Conservation (phyloP, 1,284 basidiomycete species). For the Cryptococcus hybrid region DNA sequence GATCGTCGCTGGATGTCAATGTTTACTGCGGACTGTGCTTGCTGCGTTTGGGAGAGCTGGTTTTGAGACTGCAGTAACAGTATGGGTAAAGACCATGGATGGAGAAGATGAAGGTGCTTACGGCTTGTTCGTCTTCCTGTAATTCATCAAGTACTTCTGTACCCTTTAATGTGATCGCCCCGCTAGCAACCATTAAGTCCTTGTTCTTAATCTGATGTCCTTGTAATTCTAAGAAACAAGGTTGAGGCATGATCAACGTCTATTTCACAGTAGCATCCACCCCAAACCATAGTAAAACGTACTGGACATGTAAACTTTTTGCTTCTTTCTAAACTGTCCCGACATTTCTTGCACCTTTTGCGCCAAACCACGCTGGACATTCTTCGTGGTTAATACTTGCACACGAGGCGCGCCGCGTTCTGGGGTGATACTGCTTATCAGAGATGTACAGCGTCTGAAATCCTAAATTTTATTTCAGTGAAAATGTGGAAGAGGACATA, state of each 20-base stretch:
- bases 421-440: conserved; percentile 59
- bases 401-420: conserved; percentile 52
- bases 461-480: conserved; percentile 57
- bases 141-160: conserved; percentile 74
- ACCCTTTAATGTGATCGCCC: conserved; percentile 74
- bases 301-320: conserved; percentile 97
- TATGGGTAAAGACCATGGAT: background rate
- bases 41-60: conserved; percentile 20
- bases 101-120: conserved; percentile 27
- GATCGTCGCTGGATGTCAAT: conserved; percentile 64
- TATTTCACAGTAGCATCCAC: background rate
- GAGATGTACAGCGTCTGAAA: conserved; percentile 73
- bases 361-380: conserved; percentile 95
- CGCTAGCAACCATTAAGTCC: conserved; percentile 76
- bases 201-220: conserved; percentile 94
- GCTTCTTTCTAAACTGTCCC: conserved; percentile 93
- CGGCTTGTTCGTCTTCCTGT: conserved; percentile 79
- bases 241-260: conserved; percentile 10
- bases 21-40: conserved; percentile 50
- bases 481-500: background rate
- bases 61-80: conserved; percentile 30
- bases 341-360: conserved; percentile 92
- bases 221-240: conserved; percentile 66
- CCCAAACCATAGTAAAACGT: conserved; percentile 49
- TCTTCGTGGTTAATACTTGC: conserved; percentile 75